Conservation (phyloP, 192 early-diverging fungal genomes). For the Coemansia sp. region DNA sequence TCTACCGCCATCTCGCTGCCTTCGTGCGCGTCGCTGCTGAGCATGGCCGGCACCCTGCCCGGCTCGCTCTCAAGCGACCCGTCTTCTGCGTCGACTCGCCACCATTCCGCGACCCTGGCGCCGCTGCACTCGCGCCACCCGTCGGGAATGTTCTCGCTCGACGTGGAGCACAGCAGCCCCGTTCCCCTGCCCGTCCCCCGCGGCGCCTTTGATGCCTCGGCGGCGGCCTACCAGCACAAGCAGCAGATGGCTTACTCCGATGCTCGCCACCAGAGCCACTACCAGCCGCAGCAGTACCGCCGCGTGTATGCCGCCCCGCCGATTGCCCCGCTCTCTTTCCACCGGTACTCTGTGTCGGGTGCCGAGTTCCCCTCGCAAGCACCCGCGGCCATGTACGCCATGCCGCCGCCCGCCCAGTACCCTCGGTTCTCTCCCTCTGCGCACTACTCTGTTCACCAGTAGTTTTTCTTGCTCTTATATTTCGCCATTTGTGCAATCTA, state of each 20-base stretch:
- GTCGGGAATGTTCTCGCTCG: not conserved
- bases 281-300: slow-evolving; percentile 13
- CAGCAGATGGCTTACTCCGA: not conserved
- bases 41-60: slow-evolving; percentile 34
- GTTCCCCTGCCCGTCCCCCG: slow-evolving; percentile 3
- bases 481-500: not conserved
- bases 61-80: not conserved
- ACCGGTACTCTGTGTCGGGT: slow-evolving; percentile 13
- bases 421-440: not conserved
- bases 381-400: slow-evolving; percentile 1
- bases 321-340: slow-evolving; percentile 11
- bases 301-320: slow-evolving; percentile 15
- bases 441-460: slow-evolving; percentile 10
- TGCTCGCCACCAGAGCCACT: not conserved
- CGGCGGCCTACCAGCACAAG: slow-evolving; percentile 1
- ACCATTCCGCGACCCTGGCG: not conserved
- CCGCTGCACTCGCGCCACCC: slow-evolving; percentile 4
- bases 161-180: not conserved
- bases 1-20: slow-evolving; percentile 35
- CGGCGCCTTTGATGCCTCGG: slow-evolving; percentile 2
- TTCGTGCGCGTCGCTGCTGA: slow-evolving; percentile 47
- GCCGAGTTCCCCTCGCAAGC: slow-evolving; percentile 4
- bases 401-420: not conserved
- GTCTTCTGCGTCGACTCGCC: not conserved
- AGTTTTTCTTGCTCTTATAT: not conserved